A percentile compares a stretch with the other conserved stretches of the same genome.
Evolutionary conservation across 768 basidiomycete species (phyloP).

Genomic region (Leucocoprinus sp.): DNA sequence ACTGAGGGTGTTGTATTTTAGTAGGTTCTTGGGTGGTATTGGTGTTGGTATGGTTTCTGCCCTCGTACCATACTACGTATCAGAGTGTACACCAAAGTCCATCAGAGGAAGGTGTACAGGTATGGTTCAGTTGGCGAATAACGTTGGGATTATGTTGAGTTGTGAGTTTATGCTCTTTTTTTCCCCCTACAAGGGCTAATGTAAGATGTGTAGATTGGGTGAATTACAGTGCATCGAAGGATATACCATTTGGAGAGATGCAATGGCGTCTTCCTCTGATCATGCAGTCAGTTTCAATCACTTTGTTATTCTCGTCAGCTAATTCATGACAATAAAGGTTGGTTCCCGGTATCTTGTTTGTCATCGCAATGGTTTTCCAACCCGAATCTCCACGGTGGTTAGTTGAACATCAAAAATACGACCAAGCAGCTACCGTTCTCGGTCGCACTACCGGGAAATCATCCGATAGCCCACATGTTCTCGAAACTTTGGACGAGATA

Average conservation of each 20-base stretch:
- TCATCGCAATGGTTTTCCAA: conserved; percentile 37
- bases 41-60: conserved; percentile 50
- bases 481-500: conserved; percentile 35
- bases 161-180: conserved; percentile 18
- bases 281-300: conserved; percentile 26
- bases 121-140: conserved; percentile 30
- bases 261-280: conserved; percentile 50
- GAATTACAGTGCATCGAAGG: conserved; percentile 33
- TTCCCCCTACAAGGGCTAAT: background rate
- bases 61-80: conserved; percentile 42
- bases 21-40: conserved; percentile 52
- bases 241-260: conserved; percentile 28
- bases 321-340: conserved; percentile 18
- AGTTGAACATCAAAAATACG: conserved; percentile 35
- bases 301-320: background rate
- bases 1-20: conserved; percentile 33
- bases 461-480: conserved; percentile 26
- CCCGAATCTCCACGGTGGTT: conserved; percentile 54
- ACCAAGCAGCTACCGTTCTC: conserved; percentile 31
- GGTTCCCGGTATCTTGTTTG: conserved; percentile 42
- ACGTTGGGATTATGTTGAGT: conserved; percentile 30
- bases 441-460: conserved; percentile 27
- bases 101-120: conserved; percentile 47
- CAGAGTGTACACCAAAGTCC: conserved; percentile 38
- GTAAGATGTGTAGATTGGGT: conserved; percentile 32